Base-by-base conservation (phyloP, 2,329 filamentous ascomycete genomes). In the Aschersonia sp. region DNA sequence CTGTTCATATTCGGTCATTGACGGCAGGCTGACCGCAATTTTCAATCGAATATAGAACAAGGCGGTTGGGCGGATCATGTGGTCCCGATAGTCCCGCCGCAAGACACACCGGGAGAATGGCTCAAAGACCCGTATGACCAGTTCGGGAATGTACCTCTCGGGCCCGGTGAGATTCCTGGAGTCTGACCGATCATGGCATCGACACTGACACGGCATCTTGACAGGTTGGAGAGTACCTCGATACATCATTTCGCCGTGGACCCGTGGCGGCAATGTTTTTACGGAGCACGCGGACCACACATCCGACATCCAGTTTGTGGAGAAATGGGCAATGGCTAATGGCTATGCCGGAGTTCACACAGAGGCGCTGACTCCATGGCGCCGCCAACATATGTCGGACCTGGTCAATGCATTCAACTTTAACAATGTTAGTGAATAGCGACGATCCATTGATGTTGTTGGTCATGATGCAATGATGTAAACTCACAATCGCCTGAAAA, bases 51-150 rank as follows among this genome's bases (percentile, higher is more conserved):
- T 44, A 32, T 47, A 69, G 70, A 78, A 56, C 68, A 69, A n/a
- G 73, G 72, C 44, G 72, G 72, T 43, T 76, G 65, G 58, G 72
- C 71, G 8, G 73, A 76, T 50, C 70, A 75, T 49, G 72, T 76
- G 4, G 58, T 63, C 10, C 72, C 72, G 0, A 67, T 68, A 47
- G 67, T 73, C 49, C 64, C 71, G 0, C 68, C 69, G 12, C 55
- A 63, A 22, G 68, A 64, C 33, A 73, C 72, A 0, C 54, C 68
- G 0, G 73, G 72, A 5, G 72, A 76, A 54, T 76, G 72, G 71
- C 59, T 63, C 11, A 64, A 73, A 56, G 60, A 66, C 45, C 64
- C 67, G 0, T 61, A 70, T 37, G 41, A 46, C 35, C 22, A 52
- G 22, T 51, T 48, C n/a, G 53, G 53, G 5, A 43, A 50, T 5